Evolutionary conservation across 441 rosid species (phyloP), one percentile per base, ranked within the genome.

Genomic region (Corymbia calophylla): DNA sequence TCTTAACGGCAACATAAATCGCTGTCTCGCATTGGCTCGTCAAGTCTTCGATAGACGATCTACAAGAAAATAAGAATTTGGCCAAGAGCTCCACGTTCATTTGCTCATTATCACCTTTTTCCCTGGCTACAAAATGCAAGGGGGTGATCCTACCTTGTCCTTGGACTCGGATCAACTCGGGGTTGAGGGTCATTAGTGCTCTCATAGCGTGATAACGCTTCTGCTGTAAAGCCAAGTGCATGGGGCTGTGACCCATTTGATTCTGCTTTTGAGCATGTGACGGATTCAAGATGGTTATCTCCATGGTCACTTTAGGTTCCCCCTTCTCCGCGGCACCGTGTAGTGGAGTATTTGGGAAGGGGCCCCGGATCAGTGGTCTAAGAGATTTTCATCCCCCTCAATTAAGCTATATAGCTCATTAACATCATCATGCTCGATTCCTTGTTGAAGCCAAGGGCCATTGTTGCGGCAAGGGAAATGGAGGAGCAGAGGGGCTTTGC

Each of bases 81-180:
- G 8, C 31, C n/a, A 27, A 1, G 62, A 56, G 29, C 27, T 56
- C 29, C 5, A 23, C 5, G 53, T 13, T 51, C 53, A 12, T 16
- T 16, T 53, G 27, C 29, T 23, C 62, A 1, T 25, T 0, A 4
- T 56, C 6, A 21, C 29, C 62, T 23, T 9, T 25, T 56, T 5
- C 10, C 29, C 10, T 2, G 0, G 29, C 5, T 0, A 56, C 29
- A 56, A 21, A 23, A 25, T 56, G 62, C 3, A 23, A 56, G 4
- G 29, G 62, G 62, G 62, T 56, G 62, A 56, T 56, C 29, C 62
- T 25, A 1, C 11, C 1, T 56, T 5, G 2, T 8, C 27, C 60
- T 1, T 0, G 2, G 27, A 55, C 60, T 56, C 13, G 5, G 12
- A 56, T 56, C 29, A 56, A 23, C 62, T 56, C 2, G 0, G 12